Evolutionary conservation across 495 filamentous ascomycete species (phyloP), one percentile per base, ranked within the genome.

Genomic region (Gamarada debralockiae): DNA sequence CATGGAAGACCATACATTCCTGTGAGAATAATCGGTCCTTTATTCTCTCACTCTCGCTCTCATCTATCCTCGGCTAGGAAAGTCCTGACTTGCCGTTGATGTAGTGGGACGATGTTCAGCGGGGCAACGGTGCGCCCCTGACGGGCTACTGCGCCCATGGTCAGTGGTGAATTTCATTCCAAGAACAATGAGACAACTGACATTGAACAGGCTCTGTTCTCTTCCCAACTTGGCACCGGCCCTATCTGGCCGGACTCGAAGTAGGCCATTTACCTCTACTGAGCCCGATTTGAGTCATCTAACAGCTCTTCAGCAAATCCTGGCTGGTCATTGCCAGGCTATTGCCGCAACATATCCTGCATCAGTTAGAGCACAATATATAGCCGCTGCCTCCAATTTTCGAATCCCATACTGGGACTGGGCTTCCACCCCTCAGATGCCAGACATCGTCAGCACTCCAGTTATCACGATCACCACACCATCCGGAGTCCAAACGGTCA

Each of bases 331-430:
- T 37, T 67, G 75, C 27, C 71, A 77, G 52, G 57, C 55, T 25
- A 82, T 82, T 40, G 80, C 78, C 20, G 65, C 68, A 13, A 65
- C 72, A 27, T 86, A 81, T 64, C 71, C 73, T 1, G 60, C 60
- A 4, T 67, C 71, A 3, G 56, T 56, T 27, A 56, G 50, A 21
- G 24, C 41, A 12, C 3, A 14, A 22, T 61, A 52, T 31, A 58
- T 67, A 29, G 54, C 62, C 14, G 78, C 78, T 1, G 80, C 78
- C 25, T 56, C 66, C 17, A 65, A 67, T 4, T 72, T 79, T 48
- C 68, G 79, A 8, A 51, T 78, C 9, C 78, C 78, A 3, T 83
- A 76, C 55, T 83, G 77, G 69, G 80, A 83, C 63, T 83, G 79
- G 78, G 76, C 72, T 4, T 59, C 60, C 15, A 70, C 64, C 41